phyloP scores from a whole-genome alignment of 176 grass and related monocot genomes.

The Triticum monococcum region DNA sequence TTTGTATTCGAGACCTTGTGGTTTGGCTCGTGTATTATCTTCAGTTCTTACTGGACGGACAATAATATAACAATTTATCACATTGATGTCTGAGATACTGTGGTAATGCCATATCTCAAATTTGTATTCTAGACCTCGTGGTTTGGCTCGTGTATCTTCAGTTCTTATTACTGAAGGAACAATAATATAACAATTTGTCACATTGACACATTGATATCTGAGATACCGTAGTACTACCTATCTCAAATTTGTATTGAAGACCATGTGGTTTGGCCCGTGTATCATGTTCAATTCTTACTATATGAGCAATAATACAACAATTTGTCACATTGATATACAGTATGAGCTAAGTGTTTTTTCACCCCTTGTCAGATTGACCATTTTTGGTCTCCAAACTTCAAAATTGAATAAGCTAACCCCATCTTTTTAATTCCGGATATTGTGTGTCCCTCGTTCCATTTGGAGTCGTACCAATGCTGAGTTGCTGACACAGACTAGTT shows the following conservation, averaged over 20 bases:
- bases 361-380: not conserved
- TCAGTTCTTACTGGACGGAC: not conserved
- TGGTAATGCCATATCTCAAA: too few relatives aligned
- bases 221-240: too few relatives aligned
- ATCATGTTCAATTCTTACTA: conserved; percentile 15
- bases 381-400: not conserved
- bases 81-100: not conserved
- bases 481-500: too few relatives aligned
- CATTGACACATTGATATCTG: too few relatives aligned
- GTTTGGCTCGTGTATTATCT: conserved; percentile 33
- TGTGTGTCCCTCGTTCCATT: too few relatives aligned
- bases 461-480: too few relatives aligned
- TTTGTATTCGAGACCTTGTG: not conserved
- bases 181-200: too few relatives aligned
- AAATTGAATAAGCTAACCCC: not conserved
- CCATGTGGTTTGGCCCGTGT: conserved; percentile 24
- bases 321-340: not conserved
- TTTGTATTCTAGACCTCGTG: too few relatives aligned
- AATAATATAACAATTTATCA: conserved; percentile 1
- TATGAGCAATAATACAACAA: not conserved
- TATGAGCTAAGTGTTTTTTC: not conserved
- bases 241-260: not conserved
- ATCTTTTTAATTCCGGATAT: not conserved
- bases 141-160: too few relatives aligned
- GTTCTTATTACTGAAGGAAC: too few relatives aligned